Evolutionary conservation across 2,329 filamentous ascomycete genomes (phyloP).

Genomic region (Ophiostoma pallidulum): DNA sequence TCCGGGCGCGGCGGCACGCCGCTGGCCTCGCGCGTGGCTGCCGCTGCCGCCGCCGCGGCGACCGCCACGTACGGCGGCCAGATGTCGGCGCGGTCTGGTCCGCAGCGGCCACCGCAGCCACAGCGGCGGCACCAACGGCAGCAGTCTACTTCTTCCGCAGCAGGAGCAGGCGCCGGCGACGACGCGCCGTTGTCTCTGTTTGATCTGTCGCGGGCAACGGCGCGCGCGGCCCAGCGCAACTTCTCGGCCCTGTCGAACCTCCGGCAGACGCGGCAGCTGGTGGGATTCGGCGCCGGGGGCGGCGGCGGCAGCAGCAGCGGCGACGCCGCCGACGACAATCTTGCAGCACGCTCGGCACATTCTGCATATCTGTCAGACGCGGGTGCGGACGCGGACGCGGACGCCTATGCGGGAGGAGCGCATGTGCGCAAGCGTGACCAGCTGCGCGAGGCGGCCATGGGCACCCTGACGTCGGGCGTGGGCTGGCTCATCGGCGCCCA

Average conservation of each 20-base stretch:
- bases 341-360: no score
- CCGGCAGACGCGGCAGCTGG: constrained; percentile 30
- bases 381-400: constrained; percentile 3
- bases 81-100: constrained; percentile 19
- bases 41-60: constrained; percentile 21
- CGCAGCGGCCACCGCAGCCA: background rate
- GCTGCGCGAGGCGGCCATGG: constrained; percentile 55
- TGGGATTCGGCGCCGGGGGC: constrained; percentile 18
- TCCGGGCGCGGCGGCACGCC: constrained; percentile 8
- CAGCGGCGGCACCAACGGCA: constrained; percentile 18
- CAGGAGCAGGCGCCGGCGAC: constrained; percentile 27
- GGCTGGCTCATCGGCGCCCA: constrained; percentile 58
- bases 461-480: constrained; percentile 56
- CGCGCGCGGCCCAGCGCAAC: constrained; percentile 49
- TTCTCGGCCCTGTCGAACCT: constrained; percentile 46
- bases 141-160: constrained; percentile 11
- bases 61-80: constrained; percentile 14
- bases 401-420: constrained; percentile 9
- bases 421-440: constrained; percentile 62
- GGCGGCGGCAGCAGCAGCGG: constrained; percentile 20
- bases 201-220: constrained; percentile 53
- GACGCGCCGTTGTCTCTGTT: constrained; percentile 57
- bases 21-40: constrained; percentile 9
- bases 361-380: constrained; percentile 5
- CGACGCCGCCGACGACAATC: background rate